Evolutionary conservation across 345 rosid species (phyloP), one percentile per base, ranked within the genome.

Genomic region (Corchorus olitorius): DNA sequence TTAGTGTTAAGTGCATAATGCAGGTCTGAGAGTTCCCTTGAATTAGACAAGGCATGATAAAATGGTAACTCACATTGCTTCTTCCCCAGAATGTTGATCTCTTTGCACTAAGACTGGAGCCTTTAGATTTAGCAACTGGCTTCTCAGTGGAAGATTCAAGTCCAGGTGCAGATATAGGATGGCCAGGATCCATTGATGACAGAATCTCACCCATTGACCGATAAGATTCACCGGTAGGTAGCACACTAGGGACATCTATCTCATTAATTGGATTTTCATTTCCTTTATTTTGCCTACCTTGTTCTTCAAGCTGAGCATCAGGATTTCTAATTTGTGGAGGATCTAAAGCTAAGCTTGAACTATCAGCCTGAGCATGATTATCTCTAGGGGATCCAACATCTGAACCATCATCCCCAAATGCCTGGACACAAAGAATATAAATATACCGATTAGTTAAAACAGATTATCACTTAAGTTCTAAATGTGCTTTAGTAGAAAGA

Each of bases 41-140:
- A 70, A 22, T 45, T 72, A n/a, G 33, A 66, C 1, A 64, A 74
- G 39, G 16, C 46, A 78, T 75, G 43, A 77, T 78, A 15, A 70
- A 77, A 60, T 55, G 60, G 74, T 59, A 58, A 87, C 98, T 85
- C 83, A 96, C 99, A 83, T 80, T 83, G 81, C 89, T 93, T 87
- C 98, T 92, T 81, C 97, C 93, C 99, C 99, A 93, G 79, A 96
- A 91, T 59, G 93, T 79, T 80, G 97, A 76, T 41, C 93, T 86
- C 87, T 90, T 93, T 34, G 89, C 60, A 65, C 81, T 87, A 79
- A 61, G 74, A 78, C 86, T 89, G 73, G 98, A 88, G 72, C 89
- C 86, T 15, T 91, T 79, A 78, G 80, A 78, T 84, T 91, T 93
- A 86, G 86, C 84, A 59, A 75, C 75, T 4, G 92, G 46, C 89